Percentiles rank a stretch among this genome's conserved stretches.
Evolutionary conservation across 805 yeast species (phyloP).

Genomic region (Wickerhamiella musiphila): DNA sequence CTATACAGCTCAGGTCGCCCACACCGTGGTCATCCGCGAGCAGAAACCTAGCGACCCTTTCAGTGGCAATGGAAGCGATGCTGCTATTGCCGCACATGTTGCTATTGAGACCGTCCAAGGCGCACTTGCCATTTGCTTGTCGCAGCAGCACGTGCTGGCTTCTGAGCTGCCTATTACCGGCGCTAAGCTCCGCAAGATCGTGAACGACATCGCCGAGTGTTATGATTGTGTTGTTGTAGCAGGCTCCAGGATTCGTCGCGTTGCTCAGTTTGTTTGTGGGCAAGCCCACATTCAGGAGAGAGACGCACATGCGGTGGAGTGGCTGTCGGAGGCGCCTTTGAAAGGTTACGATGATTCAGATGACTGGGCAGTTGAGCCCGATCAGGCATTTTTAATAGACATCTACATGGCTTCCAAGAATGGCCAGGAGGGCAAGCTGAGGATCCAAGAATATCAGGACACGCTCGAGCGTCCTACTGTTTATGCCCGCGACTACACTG

Average conservation of each 20-base stretch:
- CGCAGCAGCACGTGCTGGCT: slow-evolving; percentile 32
- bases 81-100: slow-evolving; percentile 71
- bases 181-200: slow-evolving; percentile 47
- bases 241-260: slow-evolving; percentile 79
- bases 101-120: slow-evolving; percentile 77
- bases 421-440: slow-evolving; percentile 19
- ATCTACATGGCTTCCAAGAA: slow-evolving; percentile 59
- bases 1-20: slow-evolving; percentile 73
- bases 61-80: slow-evolving; percentile 74
- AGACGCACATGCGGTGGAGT: slow-evolving; percentile 71
- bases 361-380: slow-evolving; percentile 48
- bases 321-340: slow-evolving; percentile 19
- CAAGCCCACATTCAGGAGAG: slow-evolving; percentile 88
- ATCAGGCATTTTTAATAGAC: slow-evolving; percentile 78
- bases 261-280: slow-evolving; percentile 87
- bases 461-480: slow-evolving; percentile 30
- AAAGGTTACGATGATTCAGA: slow-evolving; percentile 10
- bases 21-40: slow-evolving; percentile 64
- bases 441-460: slow-evolving; percentile 15
- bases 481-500: slow-evolving; percentile 74
- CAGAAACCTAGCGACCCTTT: slow-evolving; percentile 42
- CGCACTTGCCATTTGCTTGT: slow-evolving; percentile 50
- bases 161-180: slow-evolving; percentile 35
- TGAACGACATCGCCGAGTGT: slow-evolving; percentile 70
- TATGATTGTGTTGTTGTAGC: slow-evolving; percentile 80